A percentile compares a stretch with the other conserved stretches of the same genome.
These are phyloP conservation scores for Diaporthe vexans DNA, from an alignment of 2,329 filamentous ascomycete species.

Conservation along the genomic window DNA sequence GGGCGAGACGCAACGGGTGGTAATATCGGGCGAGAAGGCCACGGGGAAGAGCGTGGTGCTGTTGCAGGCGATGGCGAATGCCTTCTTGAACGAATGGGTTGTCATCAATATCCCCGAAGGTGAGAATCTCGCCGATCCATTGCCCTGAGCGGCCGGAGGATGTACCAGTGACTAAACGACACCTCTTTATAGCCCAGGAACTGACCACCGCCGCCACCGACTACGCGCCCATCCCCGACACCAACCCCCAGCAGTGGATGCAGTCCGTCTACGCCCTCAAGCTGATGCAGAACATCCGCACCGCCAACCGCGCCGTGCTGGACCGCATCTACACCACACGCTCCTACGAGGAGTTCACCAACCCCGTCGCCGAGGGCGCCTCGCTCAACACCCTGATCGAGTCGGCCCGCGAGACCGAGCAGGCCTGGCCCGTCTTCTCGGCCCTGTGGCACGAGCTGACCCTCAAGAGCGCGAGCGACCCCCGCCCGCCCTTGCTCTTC, in stretches of 20 bases:
- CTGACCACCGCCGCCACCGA: conserved; percentile 84
- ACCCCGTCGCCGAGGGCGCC: conserved; percentile 68
- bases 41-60: conserved; percentile 90
- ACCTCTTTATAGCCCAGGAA: conserved; percentile 74
- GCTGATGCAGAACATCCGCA: conserved; percentile 79
- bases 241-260: conserved; percentile 73
- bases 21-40: conserved; percentile 80
- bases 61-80: conserved; percentile 86
- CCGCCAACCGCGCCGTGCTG: conserved; percentile 79
- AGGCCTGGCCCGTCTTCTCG: conserved; percentile 84
- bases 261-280: conserved; percentile 84
- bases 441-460: conserved; percentile 85
- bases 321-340: conserved; percentile 60
- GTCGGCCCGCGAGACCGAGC: conserved; percentile 80
- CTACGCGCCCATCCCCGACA: conserved; percentile 78
- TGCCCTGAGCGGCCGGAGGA: neutral
- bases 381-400: conserved; percentile 78
- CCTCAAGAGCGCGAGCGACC: conserved; percentile 55
- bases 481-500: conserved; percentile 75
- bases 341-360: conserved; percentile 59
- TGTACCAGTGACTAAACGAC: conserved; percentile 10
- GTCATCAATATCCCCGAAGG: conserved; percentile 92
- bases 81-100: conserved; percentile 86
- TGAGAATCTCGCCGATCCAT: conserved; percentile 57
- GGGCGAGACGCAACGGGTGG: conserved; percentile 71